Evolutionary conservation across 441 rosid species (phyloP), one percentile per base, ranked within the genome.

Genomic region (Pelargonium myrrhifolium): DNA sequence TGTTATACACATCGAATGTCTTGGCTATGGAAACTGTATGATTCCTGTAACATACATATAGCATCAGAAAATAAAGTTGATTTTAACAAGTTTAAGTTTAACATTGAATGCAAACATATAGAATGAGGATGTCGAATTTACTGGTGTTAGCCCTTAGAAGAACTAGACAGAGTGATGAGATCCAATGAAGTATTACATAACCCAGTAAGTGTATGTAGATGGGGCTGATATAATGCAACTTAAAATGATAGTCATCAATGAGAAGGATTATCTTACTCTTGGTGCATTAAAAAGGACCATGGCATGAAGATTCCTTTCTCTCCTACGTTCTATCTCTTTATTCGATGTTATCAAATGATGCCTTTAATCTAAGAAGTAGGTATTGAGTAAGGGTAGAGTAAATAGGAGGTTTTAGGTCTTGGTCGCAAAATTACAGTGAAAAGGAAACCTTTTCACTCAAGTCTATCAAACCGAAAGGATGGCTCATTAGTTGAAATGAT

Each of bases 1-100:
- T 18, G 60, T 55, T 55, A 18, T 55, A 7, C 9, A 37, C 1
- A 7, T 37, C 40, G 40, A 37, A 37, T 37, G 10, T 37, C 40
- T 37, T 37, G 40, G 40, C 10, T 37, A 37, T 18, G 60, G 60
- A 55, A 55, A 55, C 60, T 55, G 60, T 18, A 55, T 55, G 26
- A 55, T 18, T 15, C 60, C 18, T 55, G 26, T 55, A n/a, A 55
- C 9, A 55, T 22, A 55, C 10, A 20, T 7, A 55, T 17, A 17
- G 11, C 26, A 55, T 9, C 11, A 37, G 7, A 17, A 18, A 12
- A 17, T 3, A 55, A 18, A 11, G 21, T 55, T 55, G 60, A 55
- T 17, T 51, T 51, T 56, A 56, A 56, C 61, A 56, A 56, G 24
- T 20, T 55, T 56, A 56, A 56, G 61, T 20, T 56, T 20, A 20